Evolutionary conservation across 2,329 filamentous ascomycete species (phyloP), one percentile per base, ranked within the genome.

Genomic region (Aspergillus floridensis): DNA sequence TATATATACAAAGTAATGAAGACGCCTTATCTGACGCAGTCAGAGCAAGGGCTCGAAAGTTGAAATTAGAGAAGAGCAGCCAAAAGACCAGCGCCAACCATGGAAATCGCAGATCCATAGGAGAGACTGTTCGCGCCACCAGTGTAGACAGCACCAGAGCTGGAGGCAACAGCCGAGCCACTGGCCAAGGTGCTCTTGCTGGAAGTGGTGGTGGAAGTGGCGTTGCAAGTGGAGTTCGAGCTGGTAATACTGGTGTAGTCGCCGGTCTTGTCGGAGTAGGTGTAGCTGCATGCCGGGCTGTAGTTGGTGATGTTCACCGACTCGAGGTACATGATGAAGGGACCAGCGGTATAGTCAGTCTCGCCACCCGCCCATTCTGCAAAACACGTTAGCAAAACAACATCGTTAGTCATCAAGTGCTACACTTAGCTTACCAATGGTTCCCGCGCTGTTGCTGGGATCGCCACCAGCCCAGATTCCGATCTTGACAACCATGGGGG

Each of bases 311-410:
- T 79, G 19, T 80, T 79, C 26, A 86, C 76, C 32, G 81, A 84
- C 79, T 90, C 84, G 63, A 93, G 82, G 59, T 84, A 86, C 89
- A 93, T 93, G 65, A 81, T 86, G 77, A 85, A 93, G 0, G 90
- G 90, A 0, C 80, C 87, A 22, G 84, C 69, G 48, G 72, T 70
- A 73, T 88, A 93, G 70, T 92, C 82, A 31, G 88, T 91, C 56
- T 79, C 69, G 55, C 88, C 88, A 52, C 88, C 88, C 55, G 88
- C 88, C 88, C 88, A 91, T 57, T 86, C 77, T 44, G 16, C 4
- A 8, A n/a, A 3, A 3, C 1, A 7, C 16, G 6, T 44, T 44
- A 44, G 38, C 32, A 44, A 44, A 19, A 3, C 16, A 8, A 44
- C 16, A 16, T 16, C 19, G 14, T 7, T 19, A 7, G 19, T 8